A percentile compares a stretch with the other conserved stretches of the same genome.
phyloP scores from a whole-genome alignment of 345 rosid species.

The Corchorus olitorius region DNA sequence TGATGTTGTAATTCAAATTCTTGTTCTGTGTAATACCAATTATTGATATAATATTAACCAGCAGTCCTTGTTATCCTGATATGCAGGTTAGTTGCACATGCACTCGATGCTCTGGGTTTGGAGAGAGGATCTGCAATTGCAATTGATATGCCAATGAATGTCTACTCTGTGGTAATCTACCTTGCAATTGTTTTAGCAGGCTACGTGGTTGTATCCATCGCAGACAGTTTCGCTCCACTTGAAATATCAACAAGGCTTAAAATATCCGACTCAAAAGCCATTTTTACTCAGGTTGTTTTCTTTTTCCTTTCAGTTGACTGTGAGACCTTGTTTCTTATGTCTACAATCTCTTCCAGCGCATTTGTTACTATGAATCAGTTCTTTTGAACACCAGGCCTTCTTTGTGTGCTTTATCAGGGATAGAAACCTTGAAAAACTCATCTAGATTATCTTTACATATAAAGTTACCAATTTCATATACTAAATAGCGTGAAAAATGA shows the following conservation, averaged over 20 bases:
- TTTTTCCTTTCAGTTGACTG: slow-evolving; percentile 7
- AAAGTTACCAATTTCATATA: not conserved
- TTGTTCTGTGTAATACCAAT: not conserved
- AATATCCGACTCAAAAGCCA: slow-evolving; percentile 83
- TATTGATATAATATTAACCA: slow-evolving; percentile 12
- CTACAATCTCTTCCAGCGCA: not conserved
- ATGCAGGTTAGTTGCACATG: slow-evolving; percentile 79
- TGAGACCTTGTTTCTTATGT: not conserved
- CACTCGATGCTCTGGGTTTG: slow-evolving; percentile 64
- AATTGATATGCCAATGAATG: slow-evolving; percentile 94
- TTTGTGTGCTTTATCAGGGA: not conserved
- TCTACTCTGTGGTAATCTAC: slow-evolving; percentile 81
- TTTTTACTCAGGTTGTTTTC: slow-evolving; percentile 80
- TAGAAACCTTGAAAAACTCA: not conserved
- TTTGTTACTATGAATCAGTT: not conserved
- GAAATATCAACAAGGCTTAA: slow-evolving; percentile 90
- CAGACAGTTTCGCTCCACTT: slow-evolving; percentile 85
- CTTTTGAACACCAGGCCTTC: not conserved
- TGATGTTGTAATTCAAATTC: slow-evolving; percentile 19
- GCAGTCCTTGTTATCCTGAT: slow-evolving; percentile 16
- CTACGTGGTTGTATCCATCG: slow-evolving; percentile 87
- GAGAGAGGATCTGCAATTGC: slow-evolving; percentile 84
- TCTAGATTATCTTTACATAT: not conserved
- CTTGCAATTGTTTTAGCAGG: slow-evolving; percentile 91
- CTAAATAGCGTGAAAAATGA: not conserved